phyloP scores from a whole-genome alignment of 1,284 basidiomycete species.

The Pyrrhoderma lamaoense region DNA sequence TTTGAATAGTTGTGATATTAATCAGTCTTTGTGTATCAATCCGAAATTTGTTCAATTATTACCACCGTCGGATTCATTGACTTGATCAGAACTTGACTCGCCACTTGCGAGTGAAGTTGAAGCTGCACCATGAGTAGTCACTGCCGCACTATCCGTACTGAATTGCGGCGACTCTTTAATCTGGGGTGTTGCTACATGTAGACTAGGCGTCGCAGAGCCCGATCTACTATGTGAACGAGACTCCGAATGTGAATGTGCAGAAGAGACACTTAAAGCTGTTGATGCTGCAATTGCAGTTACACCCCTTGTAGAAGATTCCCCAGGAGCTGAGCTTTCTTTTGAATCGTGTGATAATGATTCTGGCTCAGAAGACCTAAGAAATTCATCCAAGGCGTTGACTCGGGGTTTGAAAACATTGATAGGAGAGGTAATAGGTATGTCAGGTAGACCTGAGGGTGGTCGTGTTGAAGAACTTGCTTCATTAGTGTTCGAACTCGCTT shows the following conservation, averaged over 20 bases:
- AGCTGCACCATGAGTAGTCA: neutral
- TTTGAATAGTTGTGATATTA: no score
- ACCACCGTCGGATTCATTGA: no score
- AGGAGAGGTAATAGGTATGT: constrained; percentile 13
- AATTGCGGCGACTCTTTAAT: neutral
- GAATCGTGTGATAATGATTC: no score
- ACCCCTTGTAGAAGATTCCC: constrained; percentile 5
- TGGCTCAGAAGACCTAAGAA: no score
- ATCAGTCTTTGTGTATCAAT: no score
- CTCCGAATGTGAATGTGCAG: neutral
- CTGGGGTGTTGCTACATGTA: constrained; percentile 2
- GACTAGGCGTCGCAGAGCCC: constrained; percentile 10
- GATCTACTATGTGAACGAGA: constrained; percentile 4
- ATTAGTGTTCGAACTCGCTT: neutral
- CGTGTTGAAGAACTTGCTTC: neutral
- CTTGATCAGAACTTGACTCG: no score
- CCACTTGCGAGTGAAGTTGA: neutral
- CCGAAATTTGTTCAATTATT: no score
- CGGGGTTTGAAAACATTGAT: constrained; percentile 7
- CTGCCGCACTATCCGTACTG: constrained; percentile 6
- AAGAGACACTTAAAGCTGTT: neutral
- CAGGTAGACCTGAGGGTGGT: constrained; percentile 5
- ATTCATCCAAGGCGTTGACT: neutral
- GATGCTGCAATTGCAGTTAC: neutral
- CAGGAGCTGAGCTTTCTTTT: neutral